phyloP scores from a whole-genome alignment of 2,329 filamentous ascomycete genomes.

The Didymella sp. region DNA sequence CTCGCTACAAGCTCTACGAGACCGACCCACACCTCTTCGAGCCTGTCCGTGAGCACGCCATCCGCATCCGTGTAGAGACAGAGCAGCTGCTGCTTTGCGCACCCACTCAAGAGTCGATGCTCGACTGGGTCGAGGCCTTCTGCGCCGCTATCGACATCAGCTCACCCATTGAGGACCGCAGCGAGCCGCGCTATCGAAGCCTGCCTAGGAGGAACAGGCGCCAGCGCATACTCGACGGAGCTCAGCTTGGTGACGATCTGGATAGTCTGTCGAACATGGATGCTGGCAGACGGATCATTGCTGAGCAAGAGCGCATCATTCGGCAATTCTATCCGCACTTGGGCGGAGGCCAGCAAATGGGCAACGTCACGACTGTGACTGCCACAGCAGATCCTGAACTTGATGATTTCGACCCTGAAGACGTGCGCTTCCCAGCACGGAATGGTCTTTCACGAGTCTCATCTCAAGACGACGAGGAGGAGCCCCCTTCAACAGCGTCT shows the following conservation, averaged over 20 bases:
- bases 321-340: conserved; percentile 56
- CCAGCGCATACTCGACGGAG: conserved; percentile 46
- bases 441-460: conserved; percentile 24
- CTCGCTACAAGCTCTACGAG: conserved; percentile 51
- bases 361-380: conserved; percentile 21
- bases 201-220: conserved; percentile 54
- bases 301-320: conserved; percentile 58
- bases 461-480: conserved; percentile 34
- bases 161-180: conserved; percentile 72
- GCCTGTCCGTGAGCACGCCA: conserved; percentile 63
- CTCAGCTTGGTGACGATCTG: conserved; percentile 41
- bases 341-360: conserved; percentile 27
- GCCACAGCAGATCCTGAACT: conserved; percentile 38
- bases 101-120: conserved; percentile 68
- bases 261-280: conserved; percentile 40
- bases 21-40: conserved; percentile 57
- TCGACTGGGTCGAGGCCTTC: conserved; percentile 70
- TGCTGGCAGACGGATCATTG: conserved; percentile 51
- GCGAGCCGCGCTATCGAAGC: conserved; percentile 55
- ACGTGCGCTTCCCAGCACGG: conserved; percentile 45
- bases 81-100: conserved; percentile 77
- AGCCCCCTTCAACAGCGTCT: conserved; percentile 25
- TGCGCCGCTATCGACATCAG: conserved; percentile 78
- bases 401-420: conserved; percentile 50
- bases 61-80: conserved; percentile 74